Percentiles rank a stretch among this genome's conserved stretches.
phyloP scores from a whole-genome alignment of 169 alveolate genomes.

The Eimeria tenella region DNA sequence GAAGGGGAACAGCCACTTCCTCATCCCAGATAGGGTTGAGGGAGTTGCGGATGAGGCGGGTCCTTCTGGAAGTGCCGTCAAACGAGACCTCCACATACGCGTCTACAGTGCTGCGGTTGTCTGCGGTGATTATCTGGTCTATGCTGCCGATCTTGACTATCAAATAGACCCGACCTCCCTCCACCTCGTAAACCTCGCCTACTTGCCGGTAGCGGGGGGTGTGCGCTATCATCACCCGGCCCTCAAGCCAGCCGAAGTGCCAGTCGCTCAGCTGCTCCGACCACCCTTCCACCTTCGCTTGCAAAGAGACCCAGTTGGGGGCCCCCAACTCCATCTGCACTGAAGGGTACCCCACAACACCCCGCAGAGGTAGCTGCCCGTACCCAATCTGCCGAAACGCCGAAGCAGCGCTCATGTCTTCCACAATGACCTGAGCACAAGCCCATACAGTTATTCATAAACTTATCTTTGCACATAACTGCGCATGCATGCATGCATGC shows the following conservation, averaged over 20 bases:
- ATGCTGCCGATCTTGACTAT: constrained; percentile 33
- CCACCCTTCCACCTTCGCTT: not conserved
- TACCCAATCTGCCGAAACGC: not conserved
- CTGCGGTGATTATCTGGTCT: constrained; percentile 74
- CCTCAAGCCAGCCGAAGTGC: constrained; percentile 25
- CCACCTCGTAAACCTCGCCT: constrained; percentile 73
- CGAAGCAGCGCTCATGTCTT: no score
- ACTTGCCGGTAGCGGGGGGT: constrained; percentile 75
- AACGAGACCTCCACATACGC: constrained; percentile 70
- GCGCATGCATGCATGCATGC: not conserved
- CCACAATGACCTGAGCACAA: no score
- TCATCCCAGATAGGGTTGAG: constrained; percentile 75
- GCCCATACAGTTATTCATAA: no score
- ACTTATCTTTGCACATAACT: no score
- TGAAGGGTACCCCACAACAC: not conserved
- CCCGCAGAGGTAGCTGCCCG: not conserved
- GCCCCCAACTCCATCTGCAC: not conserved
- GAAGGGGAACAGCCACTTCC: constrained; percentile 69
- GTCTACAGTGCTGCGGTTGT: constrained; percentile 65
- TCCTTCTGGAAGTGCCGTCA: constrained; percentile 74
- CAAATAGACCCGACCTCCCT: constrained; percentile 17
- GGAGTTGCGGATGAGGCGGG: constrained; percentile 40
- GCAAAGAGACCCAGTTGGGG: not conserved
- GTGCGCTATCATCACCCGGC: constrained; percentile 68
- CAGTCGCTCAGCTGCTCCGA: not conserved